Conservation (phyloP, 768 basidiomycete species). For the Pleurotus platypus region DNA sequence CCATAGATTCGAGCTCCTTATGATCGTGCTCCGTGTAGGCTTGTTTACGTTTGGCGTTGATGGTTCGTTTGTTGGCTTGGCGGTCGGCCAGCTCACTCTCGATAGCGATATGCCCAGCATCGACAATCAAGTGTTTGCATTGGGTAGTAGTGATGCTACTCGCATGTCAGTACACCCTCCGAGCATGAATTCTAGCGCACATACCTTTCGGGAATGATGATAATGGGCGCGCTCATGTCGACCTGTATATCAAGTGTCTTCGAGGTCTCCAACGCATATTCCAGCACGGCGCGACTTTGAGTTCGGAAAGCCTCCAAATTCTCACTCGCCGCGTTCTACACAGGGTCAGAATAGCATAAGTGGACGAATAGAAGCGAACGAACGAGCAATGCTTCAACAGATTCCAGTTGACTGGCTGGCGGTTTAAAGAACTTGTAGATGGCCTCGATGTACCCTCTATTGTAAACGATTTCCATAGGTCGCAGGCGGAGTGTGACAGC, state of each 20-base stretch:
- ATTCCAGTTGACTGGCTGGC: conserved; percentile 91
- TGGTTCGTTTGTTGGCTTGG: conserved; percentile 59
- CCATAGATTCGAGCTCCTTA: conserved; percentile 78
- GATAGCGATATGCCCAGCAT: conserved; percentile 95
- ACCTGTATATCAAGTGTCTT: conserved; percentile 96
- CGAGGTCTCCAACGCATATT: conserved; percentile 89
- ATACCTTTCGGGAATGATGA: conserved; percentile 94
- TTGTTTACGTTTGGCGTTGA: conserved; percentile 80
- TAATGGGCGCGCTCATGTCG: conserved; percentile 95
- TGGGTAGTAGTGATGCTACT: conserved; percentile 68
- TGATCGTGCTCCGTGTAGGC: conserved; percentile 88
- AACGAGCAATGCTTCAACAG: conserved; percentile 88
- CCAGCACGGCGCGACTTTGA: conserved; percentile 91
- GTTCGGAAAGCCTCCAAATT: conserved; percentile 91
- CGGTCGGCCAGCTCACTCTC: conserved; percentile 89
- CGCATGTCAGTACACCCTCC: conserved; percentile 6
- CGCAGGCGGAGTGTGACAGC: conserved; percentile 87
- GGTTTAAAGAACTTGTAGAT: conserved; percentile 91
- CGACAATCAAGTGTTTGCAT: conserved; percentile 86
- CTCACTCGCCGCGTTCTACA: conserved; percentile 83
- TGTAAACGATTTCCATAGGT: conserved; percentile 96
- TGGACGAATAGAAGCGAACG: conserved; percentile 18
- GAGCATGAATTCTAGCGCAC: conserved; percentile 11
- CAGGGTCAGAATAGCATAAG: neutral
- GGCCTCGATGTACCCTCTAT: conserved; percentile 89